These are phyloP conservation scores for Apiotrichum gamsii DNA, from an alignment of 1,284 basidiomycete species.

Conservation along the genomic window DNA sequence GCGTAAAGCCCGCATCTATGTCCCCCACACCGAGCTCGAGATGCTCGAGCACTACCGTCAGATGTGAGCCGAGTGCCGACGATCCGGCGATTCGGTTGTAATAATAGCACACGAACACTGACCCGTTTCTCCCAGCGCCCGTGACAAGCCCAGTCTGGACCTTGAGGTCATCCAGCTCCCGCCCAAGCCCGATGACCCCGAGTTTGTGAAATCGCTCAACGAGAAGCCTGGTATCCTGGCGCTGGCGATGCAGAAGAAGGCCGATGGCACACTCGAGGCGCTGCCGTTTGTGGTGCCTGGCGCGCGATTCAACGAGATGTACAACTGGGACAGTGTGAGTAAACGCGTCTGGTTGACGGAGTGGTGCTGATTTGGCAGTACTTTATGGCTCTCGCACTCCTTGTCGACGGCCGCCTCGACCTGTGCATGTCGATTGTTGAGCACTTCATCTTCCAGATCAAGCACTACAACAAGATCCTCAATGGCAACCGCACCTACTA, in stretches of 20 bases:
- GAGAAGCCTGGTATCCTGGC: conserved; percentile 89
- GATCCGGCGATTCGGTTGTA: not conserved
- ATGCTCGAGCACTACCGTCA: conserved; percentile 86
- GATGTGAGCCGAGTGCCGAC: conserved; percentile 48
- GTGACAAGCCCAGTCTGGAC: conserved; percentile 80
- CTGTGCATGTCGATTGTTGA: conserved; percentile 97
- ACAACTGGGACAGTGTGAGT: conserved; percentile 45
- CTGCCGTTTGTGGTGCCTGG: conserved; percentile 96
- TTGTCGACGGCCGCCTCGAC: conserved; percentile 86
- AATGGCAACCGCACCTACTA: conserved; percentile 56
- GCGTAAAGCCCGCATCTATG: conserved; percentile 84
- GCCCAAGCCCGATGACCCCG: conserved; percentile 72
- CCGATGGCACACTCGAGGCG: conserved; percentile 77
- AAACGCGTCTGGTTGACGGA: too few relatives aligned
- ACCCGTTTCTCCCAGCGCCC: conserved; percentile 26
- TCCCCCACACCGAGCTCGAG: conserved; percentile 82
- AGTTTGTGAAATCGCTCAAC: conserved; percentile 88
- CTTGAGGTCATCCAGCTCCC: conserved; percentile 88
- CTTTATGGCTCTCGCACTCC: conserved; percentile 62
- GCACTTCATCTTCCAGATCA: conserved; percentile 98
- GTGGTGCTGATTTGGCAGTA: conserved; percentile 27
- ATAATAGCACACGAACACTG: conserved; percentile 2
- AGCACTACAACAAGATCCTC: conserved; percentile 78
- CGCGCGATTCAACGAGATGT: conserved; percentile 92
- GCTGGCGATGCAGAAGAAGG: conserved; percentile 81